phyloP scores from a whole-genome alignment of 2,329 filamentous ascomycete species.

The Purpureocillium lavendulum region DNA sequence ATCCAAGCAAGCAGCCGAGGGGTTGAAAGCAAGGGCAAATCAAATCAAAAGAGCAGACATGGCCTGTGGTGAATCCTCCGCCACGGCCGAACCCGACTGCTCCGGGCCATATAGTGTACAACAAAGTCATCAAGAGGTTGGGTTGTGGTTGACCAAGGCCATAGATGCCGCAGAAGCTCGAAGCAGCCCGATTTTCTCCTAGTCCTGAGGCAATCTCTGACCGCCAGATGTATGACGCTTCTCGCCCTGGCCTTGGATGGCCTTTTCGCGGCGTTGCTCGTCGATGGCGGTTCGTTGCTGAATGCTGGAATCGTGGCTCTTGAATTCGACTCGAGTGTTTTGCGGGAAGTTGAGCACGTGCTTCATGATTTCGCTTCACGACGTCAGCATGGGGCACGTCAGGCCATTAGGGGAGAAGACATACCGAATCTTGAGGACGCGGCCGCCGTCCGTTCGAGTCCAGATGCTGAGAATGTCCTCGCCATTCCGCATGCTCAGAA shows the following conservation, averaged over 20 bases:
- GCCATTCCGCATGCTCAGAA: constrained; percentile 87
- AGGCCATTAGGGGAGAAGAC: constrained; percentile 15
- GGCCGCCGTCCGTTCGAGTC: constrained; percentile 87
- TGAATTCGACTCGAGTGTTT: constrained; percentile 90
- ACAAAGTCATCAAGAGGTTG: background rate
- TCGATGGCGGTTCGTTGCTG: constrained; percentile 85
- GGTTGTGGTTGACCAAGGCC: background rate
- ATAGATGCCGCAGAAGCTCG: background rate
- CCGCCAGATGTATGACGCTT: constrained; percentile 23
- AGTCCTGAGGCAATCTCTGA: constrained; percentile 25
- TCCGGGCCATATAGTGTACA: constrained; percentile 4
- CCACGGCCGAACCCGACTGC: background rate
- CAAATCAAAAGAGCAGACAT: background rate
- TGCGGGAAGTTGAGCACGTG: constrained; percentile 75
- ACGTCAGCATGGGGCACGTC: background rate
- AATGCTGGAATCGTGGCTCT: constrained; percentile 93
- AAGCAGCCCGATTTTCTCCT: constrained; percentile 3
- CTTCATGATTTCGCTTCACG: constrained; percentile 79
- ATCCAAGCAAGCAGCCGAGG: constrained; percentile 1
- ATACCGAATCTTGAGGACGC: constrained; percentile 93
- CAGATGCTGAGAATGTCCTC: constrained; percentile 98
- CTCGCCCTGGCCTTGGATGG: constrained; percentile 36
- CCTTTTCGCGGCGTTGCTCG: constrained; percentile 83
- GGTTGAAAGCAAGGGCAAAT: background rate
- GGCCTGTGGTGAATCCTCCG: background rate